Evolutionary conservation across 2,329 filamentous ascomycete genomes (phyloP).

Genomic region (Periconia sp.): DNA sequence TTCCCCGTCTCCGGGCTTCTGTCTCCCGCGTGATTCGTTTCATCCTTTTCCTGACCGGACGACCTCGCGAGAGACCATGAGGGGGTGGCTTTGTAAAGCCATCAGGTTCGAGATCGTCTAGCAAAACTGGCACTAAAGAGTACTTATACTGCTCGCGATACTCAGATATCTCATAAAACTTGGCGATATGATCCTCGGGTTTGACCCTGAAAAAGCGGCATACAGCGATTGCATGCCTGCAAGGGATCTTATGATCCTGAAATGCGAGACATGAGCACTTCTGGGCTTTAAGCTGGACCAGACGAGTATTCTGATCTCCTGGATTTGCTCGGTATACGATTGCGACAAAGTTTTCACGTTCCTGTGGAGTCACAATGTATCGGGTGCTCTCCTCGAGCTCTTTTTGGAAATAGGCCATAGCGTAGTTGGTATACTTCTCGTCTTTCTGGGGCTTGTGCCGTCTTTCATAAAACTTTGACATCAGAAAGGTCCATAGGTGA

Average conservation of each 20-base stretch:
- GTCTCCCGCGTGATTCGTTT: neutral
- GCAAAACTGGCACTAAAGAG: constrained; percentile 2
- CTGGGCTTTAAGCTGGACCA: constrained; percentile 6
- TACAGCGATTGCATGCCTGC: constrained; percentile 6
- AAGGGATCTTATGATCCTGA: constrained; percentile 6
- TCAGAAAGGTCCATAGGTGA: constrained; percentile 3
- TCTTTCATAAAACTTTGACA: constrained; percentile 3
- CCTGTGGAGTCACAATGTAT: constrained; percentile 6
- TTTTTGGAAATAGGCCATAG: too few relatives aligned
- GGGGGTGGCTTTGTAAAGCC: constrained; percentile 3
- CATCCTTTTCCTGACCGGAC: constrained; percentile 1
- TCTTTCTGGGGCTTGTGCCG: too few relatives aligned
- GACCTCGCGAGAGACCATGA: neutral
- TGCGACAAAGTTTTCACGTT: constrained; percentile 4
- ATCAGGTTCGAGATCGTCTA: constrained; percentile 3
- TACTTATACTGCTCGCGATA: neutral
- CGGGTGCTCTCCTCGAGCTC: neutral
- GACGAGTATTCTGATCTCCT: constrained; percentile 4
- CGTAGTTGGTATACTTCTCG: too few relatives aligned
- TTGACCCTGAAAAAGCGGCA: constrained; percentile 3
- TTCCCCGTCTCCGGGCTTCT: neutral
- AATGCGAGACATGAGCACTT: constrained; percentile 5
- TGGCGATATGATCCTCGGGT: constrained; percentile 4
- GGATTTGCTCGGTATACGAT: constrained; percentile 6
- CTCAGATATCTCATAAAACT: constrained; percentile 7